phyloP scores from a whole-genome alignment of 2,329 filamentous ascomycete species.

The Sarocladiaceae sp. region DNA sequence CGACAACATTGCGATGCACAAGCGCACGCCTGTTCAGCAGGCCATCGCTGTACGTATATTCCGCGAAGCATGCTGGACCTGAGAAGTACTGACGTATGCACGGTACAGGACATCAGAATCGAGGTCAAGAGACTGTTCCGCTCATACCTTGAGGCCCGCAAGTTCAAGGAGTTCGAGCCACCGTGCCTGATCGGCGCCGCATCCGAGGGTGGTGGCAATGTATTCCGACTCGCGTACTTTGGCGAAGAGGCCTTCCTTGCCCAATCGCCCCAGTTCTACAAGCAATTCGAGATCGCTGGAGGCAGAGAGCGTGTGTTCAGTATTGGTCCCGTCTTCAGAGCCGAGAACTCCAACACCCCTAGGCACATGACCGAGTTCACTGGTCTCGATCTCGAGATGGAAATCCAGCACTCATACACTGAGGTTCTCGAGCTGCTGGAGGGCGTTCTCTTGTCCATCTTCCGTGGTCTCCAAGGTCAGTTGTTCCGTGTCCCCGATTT shows the following conservation, averaged over 20 bases:
- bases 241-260: constrained; percentile 74
- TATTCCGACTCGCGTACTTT: constrained; percentile 89
- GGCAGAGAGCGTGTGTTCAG: constrained; percentile 72
- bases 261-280: constrained; percentile 80
- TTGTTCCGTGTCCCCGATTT: constrained; percentile 2
- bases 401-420: constrained; percentile 71
- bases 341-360: constrained; percentile 80
- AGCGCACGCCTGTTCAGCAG: constrained; percentile 85
- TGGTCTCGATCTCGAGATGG: constrained; percentile 85
- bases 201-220: constrained; percentile 87
- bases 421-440: constrained; percentile 70
- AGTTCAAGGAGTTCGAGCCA: constrained; percentile 80
- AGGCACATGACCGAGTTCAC: constrained; percentile 73
- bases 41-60: constrained; percentile 62
- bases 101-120: constrained; percentile 28
- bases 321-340: constrained; percentile 75
- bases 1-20: constrained; percentile 88
- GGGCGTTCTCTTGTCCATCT: constrained; percentile 70
- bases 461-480: constrained; percentile 57
- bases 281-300: constrained; percentile 78
- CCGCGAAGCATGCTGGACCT: not conserved
- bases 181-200: constrained; percentile 85
- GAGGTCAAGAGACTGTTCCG: constrained; percentile 65
- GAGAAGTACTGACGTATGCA: not conserved
- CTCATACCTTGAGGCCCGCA: constrained; percentile 68